Base-by-base conservation (phyloP, 78 protist genomes). In the Dictyostelium firmibasis region DNA sequence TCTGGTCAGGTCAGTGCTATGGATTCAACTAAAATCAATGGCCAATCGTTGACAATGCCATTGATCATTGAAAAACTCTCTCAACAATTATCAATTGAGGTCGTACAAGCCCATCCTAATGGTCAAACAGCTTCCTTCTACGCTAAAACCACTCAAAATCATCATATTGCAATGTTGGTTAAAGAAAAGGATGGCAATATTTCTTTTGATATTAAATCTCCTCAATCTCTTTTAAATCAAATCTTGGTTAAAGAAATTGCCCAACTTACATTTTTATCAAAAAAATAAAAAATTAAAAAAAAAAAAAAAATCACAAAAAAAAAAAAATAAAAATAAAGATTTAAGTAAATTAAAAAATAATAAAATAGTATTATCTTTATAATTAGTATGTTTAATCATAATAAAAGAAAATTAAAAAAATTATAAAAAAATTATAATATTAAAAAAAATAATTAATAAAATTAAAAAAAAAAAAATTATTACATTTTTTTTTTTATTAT, bases 81-180 rank as follows among this genome's bases (percentile, higher is more conserved):
- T 18, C 36, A 36, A 7, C 69, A 69, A 23, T 23, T 89, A 9
- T 44, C 74, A 1, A 50, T 89, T 8, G 87, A 89, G n/a, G 84
- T 77, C 3, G 94, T 89, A 29, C 94, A 89, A 81, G 20, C 53
- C 11, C 94, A 89, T 69, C 88, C 94, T 67, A 64, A 78, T 27
- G 94, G 94, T n/a, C 64, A 85, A n/a, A 81, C 87, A 38, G 86
- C 84, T 25, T 89, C 94, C 0, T 81, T 75, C 64, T 89, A 89
- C 27, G 81, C 94, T 43, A 78, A 69, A 62, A 89, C 94, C 8
- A 81, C 20, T 1, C 88, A 64, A 50, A 10, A 64, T 35, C 94
- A 89, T 11, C 94, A 89, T 47, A 69, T 89, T n/a, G 94, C 94
- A 18, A 89, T 89, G 94, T 81, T 89, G 27, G 85, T 60, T 1